These are phyloP conservation scores for Trapa incisa DNA, from an alignment of 345 rosid genomes.

Conservation along the genomic window DNA sequence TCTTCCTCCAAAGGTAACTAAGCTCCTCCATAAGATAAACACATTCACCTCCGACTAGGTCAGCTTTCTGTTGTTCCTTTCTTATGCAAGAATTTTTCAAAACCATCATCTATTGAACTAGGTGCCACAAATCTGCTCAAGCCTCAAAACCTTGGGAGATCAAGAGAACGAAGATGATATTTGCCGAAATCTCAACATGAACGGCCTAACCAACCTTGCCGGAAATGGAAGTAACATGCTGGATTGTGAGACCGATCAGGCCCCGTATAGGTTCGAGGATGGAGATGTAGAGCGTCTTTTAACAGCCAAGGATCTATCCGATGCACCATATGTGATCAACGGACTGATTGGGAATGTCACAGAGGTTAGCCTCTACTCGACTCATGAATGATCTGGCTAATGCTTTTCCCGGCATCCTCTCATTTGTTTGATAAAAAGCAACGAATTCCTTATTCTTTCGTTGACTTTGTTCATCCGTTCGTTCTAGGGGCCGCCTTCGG, in stretches of 20 bases:
- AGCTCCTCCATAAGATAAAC: too few species aligned
- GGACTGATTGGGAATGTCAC: constrained; percentile 31
- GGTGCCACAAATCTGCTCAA: constrained; percentile 22
- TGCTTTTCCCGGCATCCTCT: neutral
- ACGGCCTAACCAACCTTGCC: constrained; percentile 29
- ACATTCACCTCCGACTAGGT: too few species aligned
- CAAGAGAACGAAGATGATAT: constrained; percentile 35
- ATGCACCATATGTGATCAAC: constrained; percentile 24
- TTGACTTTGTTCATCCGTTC: constrained; percentile 5
- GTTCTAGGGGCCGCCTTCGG: constrained; percentile 39
- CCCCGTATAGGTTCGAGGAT: constrained; percentile 24
- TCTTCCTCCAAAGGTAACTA: constrained; percentile 23
- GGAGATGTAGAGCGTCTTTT: constrained; percentile 21
- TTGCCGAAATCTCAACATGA: constrained; percentile 39
- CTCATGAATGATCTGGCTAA: neutral
- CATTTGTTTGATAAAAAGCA: neutral
- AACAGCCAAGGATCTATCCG: constrained; percentile 29
- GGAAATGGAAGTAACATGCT: constrained; percentile 42
- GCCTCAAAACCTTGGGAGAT: constrained; percentile 27
- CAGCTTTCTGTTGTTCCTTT: too few species aligned
- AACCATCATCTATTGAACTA: neutral
- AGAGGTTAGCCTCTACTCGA: constrained; percentile 26
- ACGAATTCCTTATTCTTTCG: neutral
- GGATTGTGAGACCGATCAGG: constrained; percentile 24
- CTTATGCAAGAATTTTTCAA: neutral